phyloP scores from a whole-genome alignment of 169 alveolate species.

The Cryptosporidium parvum region DNA sequence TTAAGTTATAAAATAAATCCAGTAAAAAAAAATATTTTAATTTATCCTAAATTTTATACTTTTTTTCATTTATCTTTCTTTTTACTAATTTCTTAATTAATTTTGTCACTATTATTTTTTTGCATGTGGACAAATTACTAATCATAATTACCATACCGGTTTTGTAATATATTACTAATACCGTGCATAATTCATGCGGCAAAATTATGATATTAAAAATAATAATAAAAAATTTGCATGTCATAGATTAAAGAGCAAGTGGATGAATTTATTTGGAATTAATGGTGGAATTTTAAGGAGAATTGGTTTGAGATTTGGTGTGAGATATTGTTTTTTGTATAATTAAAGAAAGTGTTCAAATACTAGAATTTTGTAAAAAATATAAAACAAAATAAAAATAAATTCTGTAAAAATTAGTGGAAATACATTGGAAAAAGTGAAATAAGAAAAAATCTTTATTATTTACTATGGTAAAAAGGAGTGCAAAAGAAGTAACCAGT shows the following conservation, averaged over 20 bases:
- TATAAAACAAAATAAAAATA: background rate
- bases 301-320: background rate
- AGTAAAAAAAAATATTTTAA: too few relatives aligned
- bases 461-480: conserved; percentile 4
- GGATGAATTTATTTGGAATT: background rate
- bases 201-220: background rate
- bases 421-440: background rate
- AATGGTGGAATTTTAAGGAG: conserved; percentile 20
- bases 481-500: background rate
- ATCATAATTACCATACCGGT: background rate
- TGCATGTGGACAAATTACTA: conserved; percentile 26
- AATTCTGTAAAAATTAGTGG: background rate
- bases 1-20: background rate
- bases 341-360: background rate
- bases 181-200: conserved; percentile 35
- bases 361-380: background rate
- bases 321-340: background rate
- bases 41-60: background rate
- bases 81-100: background rate
- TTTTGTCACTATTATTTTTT: background rate
- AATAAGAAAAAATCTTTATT: background rate
- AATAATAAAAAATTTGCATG: background rate
- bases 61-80: background rate
- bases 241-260: background rate
- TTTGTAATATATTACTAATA: background rate